Conservation (phyloP, 192 early-diverging fungal genomes). For the Funneliformis mosseae region DNA sequence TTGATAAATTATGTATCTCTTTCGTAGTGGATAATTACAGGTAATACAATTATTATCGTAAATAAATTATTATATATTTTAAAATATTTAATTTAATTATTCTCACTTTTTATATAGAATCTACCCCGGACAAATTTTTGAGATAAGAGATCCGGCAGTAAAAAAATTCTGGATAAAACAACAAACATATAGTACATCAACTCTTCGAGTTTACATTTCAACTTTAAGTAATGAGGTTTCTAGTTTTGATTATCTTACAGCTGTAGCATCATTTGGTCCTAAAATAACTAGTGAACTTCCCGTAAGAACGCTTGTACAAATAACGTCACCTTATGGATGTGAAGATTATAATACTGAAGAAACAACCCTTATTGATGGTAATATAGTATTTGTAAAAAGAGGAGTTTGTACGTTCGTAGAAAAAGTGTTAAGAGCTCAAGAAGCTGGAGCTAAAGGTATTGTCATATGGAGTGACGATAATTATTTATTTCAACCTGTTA, state of each 20-base stretch:
- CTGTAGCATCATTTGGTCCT: slow-evolving; percentile 33
- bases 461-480: slow-evolving; percentile 45
- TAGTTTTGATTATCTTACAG: slow-evolving; percentile 18
- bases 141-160: slow-evolving; percentile 30
- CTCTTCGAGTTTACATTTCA: not conserved
- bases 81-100: not conserved
- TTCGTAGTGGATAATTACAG: slow-evolving; percentile 21
- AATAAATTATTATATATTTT: not conserved
- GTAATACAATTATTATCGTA: slow-evolving; percentile 14
- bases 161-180: slow-evolving; percentile 30
- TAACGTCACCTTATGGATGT: slow-evolving; percentile 41
- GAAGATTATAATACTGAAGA: slow-evolving; percentile 37
- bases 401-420: slow-evolving; percentile 49
- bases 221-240: not conserved
- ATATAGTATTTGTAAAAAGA: slow-evolving; percentile 46
- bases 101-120: slow-evolving; percentile 28
- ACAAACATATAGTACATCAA: slow-evolving; percentile 19
- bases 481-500: slow-evolving; percentile 31
- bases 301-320: slow-evolving; percentile 19
- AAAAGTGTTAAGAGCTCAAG: slow-evolving; percentile 49
- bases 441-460: slow-evolving; percentile 45
- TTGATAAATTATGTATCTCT: not conserved
- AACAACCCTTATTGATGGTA: slow-evolving; percentile 29
- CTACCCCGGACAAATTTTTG: slow-evolving; percentile 34
- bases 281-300: not conserved